Base-by-base conservation (phyloP, 331 rosid genomes). In the Quercus lobata region DNA sequence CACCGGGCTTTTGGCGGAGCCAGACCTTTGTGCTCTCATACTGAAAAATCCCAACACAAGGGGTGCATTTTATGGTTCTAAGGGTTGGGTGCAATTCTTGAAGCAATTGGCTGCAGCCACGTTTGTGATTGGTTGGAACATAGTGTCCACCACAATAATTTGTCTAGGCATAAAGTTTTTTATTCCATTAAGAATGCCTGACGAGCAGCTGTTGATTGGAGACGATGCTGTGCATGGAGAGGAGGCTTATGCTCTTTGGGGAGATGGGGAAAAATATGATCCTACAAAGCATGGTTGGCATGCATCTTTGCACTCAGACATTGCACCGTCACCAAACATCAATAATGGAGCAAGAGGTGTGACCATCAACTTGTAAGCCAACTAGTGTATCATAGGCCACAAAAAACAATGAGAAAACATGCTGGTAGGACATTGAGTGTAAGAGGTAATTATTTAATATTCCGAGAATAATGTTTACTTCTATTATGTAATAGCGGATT, bases 241-340 rank as follows among this genome's bases (percentile, higher is more conserved):
- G 79, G 98, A 93, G 78, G 99, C 99, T 52, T 95, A 93, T 35
- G 99, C 98, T 4, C 97, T 95, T 30, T 95, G 99, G 99, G 99
- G 98, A 19, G 99, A 95, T 21, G 99, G 99, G 11, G 99, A 95
- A 56, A 95, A 85, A 80, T 95, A 80, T 62, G 99, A 95, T 63
- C 96, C 97, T 0, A 91, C 96, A 2, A 88, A 74, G 72, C 99
- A 95, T 84, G 93, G 96, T 5, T 73, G 88, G 83, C 73, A 75
- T 37, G 55, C 79, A 0, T 62, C 94, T 3, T 14, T 37, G 6
- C 41, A 78, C 19, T 71, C 52, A 2, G 89, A 78, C 53, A 17
- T 78, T 35, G 14, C 81, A 0, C 80, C 83, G 0, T 91, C 99
- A 32, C 94, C 99, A 24, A 93, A 91, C 83, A 41, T 41, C 49